Conservation (phyloP, 805 yeast species). For the Candida odintsovae region DNA sequence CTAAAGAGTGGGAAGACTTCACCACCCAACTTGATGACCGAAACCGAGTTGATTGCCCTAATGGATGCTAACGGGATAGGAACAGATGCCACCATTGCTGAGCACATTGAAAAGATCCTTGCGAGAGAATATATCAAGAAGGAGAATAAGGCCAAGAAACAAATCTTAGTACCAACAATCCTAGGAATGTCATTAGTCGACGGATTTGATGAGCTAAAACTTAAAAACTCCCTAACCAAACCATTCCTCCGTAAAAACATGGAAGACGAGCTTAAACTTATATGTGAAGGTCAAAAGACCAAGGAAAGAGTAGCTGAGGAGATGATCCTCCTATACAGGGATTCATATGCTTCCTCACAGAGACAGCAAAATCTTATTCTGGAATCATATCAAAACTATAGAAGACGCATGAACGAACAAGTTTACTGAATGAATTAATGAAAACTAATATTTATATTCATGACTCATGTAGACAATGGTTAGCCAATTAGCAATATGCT, state of each 20-base stretch:
- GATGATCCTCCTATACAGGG: conserved; percentile 51
- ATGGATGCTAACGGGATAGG: conserved; percentile 99
- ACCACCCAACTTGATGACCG: conserved; percentile 83
- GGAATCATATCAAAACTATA: conserved; percentile 24
- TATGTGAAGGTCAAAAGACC: conserved; percentile 58
- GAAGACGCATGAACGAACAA: conserved; percentile 5
- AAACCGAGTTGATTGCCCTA: conserved; percentile 81
- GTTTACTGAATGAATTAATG: neutral
- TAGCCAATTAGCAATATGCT: conserved; percentile 28
- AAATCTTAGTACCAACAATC: conserved; percentile 64
- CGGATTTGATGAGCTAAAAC: conserved; percentile 77
- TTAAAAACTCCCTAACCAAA: conserved; percentile 74
- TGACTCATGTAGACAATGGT: neutral
- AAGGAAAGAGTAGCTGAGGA: conserved; percentile 50
- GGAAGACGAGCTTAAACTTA: conserved; percentile 59
- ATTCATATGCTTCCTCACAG: conserved; percentile 48
- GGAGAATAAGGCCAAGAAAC: conserved; percentile 30
- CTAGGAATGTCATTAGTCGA: conserved; percentile 84
- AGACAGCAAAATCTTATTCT: conserved; percentile 34
- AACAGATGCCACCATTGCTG: conserved; percentile 98
- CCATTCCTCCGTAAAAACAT: conserved; percentile 79
- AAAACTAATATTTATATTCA: neutral
- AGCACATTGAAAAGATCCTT: conserved; percentile 81
- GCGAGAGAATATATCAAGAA: conserved; percentile 60
- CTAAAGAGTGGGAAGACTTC: conserved; percentile 71